These are phyloP conservation scores for Talaromyces sp. DNA, from an alignment of 2,329 filamentous ascomycete species.

Conservation along the genomic window DNA sequence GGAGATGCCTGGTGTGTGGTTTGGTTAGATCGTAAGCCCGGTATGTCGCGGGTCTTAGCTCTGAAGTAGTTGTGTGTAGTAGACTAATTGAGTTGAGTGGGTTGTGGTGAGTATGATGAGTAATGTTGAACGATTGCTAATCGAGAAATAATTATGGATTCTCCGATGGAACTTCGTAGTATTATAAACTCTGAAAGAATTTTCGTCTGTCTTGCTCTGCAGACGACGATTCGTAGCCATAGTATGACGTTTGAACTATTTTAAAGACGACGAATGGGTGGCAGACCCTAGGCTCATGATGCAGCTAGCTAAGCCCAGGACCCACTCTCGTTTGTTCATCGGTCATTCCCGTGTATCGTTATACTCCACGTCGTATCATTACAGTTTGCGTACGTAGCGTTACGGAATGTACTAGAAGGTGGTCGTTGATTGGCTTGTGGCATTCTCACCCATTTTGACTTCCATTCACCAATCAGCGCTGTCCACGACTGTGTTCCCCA, in stretches of 20 bases:
- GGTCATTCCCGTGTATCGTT: not conserved
- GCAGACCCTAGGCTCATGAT: not conserved
- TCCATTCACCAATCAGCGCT: not conserved
- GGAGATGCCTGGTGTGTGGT: not conserved
- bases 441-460: not conserved
- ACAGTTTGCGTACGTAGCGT: not conserved
- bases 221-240: not conserved
- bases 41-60: not conserved
- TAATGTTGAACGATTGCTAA: not conserved
- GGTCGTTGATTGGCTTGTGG: not conserved
- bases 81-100: not conserved
- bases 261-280: not conserved
- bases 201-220: not conserved
- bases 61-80: not conserved
- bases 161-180: not conserved
- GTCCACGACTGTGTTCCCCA: not conserved
- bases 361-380: not conserved
- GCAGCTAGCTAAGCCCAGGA: constrained; percentile 1
- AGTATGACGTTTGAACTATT: constrained; percentile 9
- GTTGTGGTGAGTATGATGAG: not conserved
- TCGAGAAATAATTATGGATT: not conserved
- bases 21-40: not conserved
- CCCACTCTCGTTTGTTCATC: not conserved
- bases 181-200: constrained; percentile 1
- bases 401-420: not conserved